Evolutionary conservation across 1,139 yeast species (phyloP).

Genomic region (Neolecta irregularis): DNA sequence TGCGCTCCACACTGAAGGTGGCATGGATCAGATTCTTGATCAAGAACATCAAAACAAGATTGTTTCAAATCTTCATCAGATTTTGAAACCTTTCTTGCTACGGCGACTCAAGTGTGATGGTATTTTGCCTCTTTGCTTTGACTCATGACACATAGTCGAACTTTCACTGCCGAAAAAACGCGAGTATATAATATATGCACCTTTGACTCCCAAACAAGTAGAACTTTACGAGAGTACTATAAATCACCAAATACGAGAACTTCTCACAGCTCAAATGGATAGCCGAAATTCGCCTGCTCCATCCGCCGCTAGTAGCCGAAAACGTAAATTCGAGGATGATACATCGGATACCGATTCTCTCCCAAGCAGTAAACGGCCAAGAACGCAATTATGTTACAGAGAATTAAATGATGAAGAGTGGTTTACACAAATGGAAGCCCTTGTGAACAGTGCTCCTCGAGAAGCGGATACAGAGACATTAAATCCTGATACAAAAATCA

Average conservation of each 20-base stretch:
- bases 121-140: background rate
- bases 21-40: slow-evolving; percentile 24
- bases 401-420: background rate
- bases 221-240: slow-evolving; percentile 49
- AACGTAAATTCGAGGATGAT: no score
- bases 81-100: slow-evolving; percentile 71
- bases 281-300: no score
- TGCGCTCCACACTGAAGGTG: slow-evolving; percentile 30
- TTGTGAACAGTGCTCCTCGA: background rate
- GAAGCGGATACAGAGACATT: no score
- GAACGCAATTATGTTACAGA: background rate
- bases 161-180: slow-evolving; percentile 69
- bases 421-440: background rate
- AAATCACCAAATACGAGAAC: slow-evolving; percentile 26
- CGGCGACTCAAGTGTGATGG: slow-evolving; percentile 57
- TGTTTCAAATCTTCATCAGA: slow-evolving; percentile 66
- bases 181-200: slow-evolving; percentile 67
- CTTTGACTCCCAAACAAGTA: slow-evolving; percentile 47
- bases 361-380: slow-evolving; percentile 1
- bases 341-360: background rate
- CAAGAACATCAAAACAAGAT: slow-evolving; percentile 48
- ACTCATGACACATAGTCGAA: slow-evolving; percentile 30
- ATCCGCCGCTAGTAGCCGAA: no score
- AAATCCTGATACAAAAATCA: background rate
- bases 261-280: slow-evolving; percentile 28